Conservation (phyloP, 352 stramenopile species). For the Ophiocytium majus region DNA sequence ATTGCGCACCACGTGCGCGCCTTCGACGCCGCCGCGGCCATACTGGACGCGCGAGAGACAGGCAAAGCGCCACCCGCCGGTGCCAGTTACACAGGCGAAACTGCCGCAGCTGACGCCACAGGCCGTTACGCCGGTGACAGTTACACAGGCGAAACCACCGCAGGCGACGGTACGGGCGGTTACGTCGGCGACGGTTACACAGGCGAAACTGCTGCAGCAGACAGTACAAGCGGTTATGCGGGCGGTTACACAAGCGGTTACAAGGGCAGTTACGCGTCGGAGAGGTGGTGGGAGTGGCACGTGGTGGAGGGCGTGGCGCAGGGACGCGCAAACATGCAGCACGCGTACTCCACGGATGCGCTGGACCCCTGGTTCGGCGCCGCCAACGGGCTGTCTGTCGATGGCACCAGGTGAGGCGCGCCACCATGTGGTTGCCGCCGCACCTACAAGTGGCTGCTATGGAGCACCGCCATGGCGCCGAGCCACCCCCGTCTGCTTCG, state of each 20-base stretch:
- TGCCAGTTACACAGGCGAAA: too few relatives aligned
- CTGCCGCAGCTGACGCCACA: too few relatives aligned
- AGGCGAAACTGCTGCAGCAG: too few relatives aligned
- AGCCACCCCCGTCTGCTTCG: slow-evolving; percentile 5
- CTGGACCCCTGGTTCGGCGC: slow-evolving; percentile 22
- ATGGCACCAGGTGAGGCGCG: slow-evolving; percentile 50
- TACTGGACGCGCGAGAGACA: not conserved
- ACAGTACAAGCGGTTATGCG: too few relatives aligned
- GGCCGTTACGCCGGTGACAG: too few relatives aligned
- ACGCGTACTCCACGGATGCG: slow-evolving; percentile 43
- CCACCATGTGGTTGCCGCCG: too few relatives aligned
- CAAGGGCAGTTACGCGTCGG: too few relatives aligned
- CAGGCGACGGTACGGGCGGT: too few relatives aligned
- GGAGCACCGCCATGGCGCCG: not conserved
- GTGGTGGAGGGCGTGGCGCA: slow-evolving; percentile 58
- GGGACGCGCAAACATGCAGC: slow-evolving; percentile 40
- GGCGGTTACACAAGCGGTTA: too few relatives aligned
- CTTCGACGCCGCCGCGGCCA: slow-evolving; percentile 24
- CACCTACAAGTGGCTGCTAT: not conserved
- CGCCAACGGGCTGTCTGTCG: slow-evolving; percentile 31
- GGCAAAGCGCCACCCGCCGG: too few relatives aligned
- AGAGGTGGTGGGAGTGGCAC: slow-evolving; percentile 58
- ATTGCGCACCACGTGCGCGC: slow-evolving; percentile 41
- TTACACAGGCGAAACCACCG: too few relatives aligned
- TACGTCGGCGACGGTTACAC: too few relatives aligned